phyloP scores from a whole-genome alignment of 192 early-diverging fungal genomes.

The Paraglomus brasilianum region DNA sequence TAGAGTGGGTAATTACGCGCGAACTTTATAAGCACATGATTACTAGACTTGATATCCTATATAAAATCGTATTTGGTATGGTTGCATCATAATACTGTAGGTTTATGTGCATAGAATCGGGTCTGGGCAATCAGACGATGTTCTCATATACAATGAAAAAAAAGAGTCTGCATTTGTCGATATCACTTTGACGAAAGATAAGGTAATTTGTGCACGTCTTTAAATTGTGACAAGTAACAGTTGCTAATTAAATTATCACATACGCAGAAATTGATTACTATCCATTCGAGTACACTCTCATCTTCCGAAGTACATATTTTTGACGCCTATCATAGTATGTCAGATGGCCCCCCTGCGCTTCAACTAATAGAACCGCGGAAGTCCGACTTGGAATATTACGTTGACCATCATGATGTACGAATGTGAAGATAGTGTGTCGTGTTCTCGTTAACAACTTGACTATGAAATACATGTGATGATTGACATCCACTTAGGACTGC shows the following conservation, averaged over 20 bases:
- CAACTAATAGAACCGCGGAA: constrained; percentile 55
- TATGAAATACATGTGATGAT: neutral
- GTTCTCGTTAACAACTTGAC: neutral
- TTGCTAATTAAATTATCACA: neutral
- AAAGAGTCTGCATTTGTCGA: constrained; percentile 72
- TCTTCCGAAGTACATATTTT: constrained; percentile 68
- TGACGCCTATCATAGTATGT: constrained; percentile 47
- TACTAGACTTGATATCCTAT: neutral
- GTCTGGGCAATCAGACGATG: constrained; percentile 47
- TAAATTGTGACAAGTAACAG: neutral
- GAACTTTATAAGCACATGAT: neutral
- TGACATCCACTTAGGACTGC: constrained; percentile 25
- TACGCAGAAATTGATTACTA: constrained; percentile 51
- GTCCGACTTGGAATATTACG: constrained; percentile 67
- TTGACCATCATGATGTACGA: constrained; percentile 68
- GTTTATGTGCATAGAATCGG: constrained; percentile 28
- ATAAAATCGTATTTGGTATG: too few relatives aligned
- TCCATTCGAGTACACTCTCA: constrained; percentile 70
- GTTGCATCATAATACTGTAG: neutral
- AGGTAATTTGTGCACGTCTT: constrained; percentile 25
- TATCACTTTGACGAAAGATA: constrained; percentile 73
- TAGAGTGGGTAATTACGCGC: constrained; percentile 41
- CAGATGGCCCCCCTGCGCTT: constrained; percentile 35
- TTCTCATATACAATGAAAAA: constrained; percentile 60
- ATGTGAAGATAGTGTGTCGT: neutral